phyloP scores from a whole-genome alignment of 345 rosid species.

The Eucalyptus shirleyi region DNA sequence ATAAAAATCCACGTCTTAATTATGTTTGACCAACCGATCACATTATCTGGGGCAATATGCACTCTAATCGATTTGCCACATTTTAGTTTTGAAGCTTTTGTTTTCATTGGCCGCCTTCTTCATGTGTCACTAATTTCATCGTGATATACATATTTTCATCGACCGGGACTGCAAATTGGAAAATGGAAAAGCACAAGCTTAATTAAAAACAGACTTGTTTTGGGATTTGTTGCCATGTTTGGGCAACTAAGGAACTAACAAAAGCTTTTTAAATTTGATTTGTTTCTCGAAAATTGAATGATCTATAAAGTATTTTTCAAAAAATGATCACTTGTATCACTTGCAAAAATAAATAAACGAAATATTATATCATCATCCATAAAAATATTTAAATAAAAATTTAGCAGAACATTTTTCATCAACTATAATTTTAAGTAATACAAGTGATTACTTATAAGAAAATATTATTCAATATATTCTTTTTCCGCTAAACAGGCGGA shows the following conservation, averaged over 20 bases:
- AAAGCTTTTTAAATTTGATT: neutral
- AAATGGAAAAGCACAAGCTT: neutral
- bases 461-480: neutral
- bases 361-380: neutral
- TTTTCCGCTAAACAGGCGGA: neutral
- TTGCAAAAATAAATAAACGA: neutral
- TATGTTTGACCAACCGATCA: neutral
- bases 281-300: rapidly evolving
- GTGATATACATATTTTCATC: neutral
- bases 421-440: too few species aligned
- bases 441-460: neutral
- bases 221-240: neutral
- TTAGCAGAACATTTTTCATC: neutral
- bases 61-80: neutral
- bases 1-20: neutral
- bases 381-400: neutral
- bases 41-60: neutral
- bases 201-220: neutral
- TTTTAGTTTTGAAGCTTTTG: neutral
- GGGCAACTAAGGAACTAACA: neutral
- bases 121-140: rapidly evolving
- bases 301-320: rapidly evolving
- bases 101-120: neutral
- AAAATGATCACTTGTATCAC: rapidly evolving
- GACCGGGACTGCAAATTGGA: rapidly evolving